Percentiles rank a stretch among this genome's conserved stretches.
These are phyloP conservation scores for Exserohilum rostratum DNA, from an alignment of 2,329 filamentous ascomycete species.

Conservation along the genomic window DNA sequence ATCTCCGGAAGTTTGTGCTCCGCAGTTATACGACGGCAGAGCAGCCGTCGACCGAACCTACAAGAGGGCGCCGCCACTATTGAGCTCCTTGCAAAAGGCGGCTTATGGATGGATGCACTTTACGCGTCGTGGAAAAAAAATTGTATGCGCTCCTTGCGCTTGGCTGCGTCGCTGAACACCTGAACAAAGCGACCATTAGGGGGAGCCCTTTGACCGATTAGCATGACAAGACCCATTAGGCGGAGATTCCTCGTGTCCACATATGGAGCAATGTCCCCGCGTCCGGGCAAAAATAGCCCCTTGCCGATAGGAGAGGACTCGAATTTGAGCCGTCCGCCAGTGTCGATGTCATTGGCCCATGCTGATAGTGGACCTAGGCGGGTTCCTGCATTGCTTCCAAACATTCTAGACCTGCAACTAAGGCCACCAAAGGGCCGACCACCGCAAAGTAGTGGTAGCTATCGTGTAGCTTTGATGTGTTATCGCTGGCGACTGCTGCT, in stretches of 20 bases:
- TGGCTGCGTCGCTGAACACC: constrained; percentile 8
- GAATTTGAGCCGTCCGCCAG: constrained; percentile 13
- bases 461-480: not conserved
- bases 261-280: constrained; percentile 11
- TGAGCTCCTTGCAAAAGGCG: not conserved
- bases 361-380: constrained; percentile 16
- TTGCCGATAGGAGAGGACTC: constrained; percentile 17
- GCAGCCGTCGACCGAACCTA: constrained; percentile 7
- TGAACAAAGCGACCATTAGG: constrained; percentile 11
- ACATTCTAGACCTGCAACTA: constrained; percentile 28
- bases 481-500: not conserved
- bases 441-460: constrained; percentile 8
- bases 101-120: not conserved
- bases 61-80: not conserved
- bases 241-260: constrained; percentile 3
- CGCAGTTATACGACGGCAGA: constrained; percentile 14
- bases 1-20: constrained; percentile 6
- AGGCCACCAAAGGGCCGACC: constrained; percentile 11
- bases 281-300: constrained; percentile 22
- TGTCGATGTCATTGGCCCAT: constrained; percentile 11
- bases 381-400: constrained; percentile 33
- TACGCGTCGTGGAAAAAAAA: not conserved
- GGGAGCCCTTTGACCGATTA: not conserved
- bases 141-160: not conserved
- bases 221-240: constrained; percentile 1